Percentiles rank a stretch among this genome's conserved stretches.
Conservation (phyloP, 2,329 filamentous ascomycete species). For the Phaeosphaeriaceae sp. region DNA sequence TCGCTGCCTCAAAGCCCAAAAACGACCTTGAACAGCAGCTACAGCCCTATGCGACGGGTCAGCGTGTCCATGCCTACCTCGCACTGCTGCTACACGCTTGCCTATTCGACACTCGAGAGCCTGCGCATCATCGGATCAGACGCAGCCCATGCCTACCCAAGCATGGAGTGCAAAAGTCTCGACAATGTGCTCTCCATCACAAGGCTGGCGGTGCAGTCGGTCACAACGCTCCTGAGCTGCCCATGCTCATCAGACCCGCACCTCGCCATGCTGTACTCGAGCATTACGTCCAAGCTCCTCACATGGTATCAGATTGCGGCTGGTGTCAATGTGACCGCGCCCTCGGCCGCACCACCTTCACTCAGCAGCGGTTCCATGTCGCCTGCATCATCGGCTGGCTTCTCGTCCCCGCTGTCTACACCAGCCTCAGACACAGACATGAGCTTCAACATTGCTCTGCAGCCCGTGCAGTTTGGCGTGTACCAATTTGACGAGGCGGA, state of each 20-base stretch:
- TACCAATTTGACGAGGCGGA: conserved; percentile 38
- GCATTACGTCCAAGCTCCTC: conserved; percentile 42
- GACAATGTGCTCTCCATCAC: conserved; percentile 38
- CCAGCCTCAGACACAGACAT: conserved; percentile 20
- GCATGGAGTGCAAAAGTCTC: conserved; percentile 28
- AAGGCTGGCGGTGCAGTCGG: conserved; percentile 33
- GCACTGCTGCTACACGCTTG: conserved; percentile 40
- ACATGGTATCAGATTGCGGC: conserved; percentile 43
- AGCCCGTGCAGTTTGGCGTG: conserved; percentile 33
- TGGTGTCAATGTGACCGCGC: conserved; percentile 24
- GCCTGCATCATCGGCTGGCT: conserved; percentile 20
- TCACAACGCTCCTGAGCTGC: conserved; percentile 39
- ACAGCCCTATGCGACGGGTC: conserved; percentile 20
- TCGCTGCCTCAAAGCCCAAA: conserved; percentile 30
- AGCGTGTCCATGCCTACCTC: conserved; percentile 28
- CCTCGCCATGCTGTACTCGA: conserved; percentile 45
- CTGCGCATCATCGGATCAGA: conserved; percentile 33
- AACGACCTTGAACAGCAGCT: conserved; percentile 10
- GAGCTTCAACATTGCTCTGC: conserved; percentile 28
- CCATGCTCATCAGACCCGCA: conserved; percentile 42
- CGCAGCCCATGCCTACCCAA: conserved; percentile 17
- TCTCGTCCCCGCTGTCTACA: conserved; percentile 27
- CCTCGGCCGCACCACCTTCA: conserved; percentile 5
- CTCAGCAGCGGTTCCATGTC: conserved; percentile 17
- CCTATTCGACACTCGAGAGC: conserved; percentile 40